phyloP scores from a whole-genome alignment of 108 stramenopile species.

The Cyclotella distinguenda region DNA sequence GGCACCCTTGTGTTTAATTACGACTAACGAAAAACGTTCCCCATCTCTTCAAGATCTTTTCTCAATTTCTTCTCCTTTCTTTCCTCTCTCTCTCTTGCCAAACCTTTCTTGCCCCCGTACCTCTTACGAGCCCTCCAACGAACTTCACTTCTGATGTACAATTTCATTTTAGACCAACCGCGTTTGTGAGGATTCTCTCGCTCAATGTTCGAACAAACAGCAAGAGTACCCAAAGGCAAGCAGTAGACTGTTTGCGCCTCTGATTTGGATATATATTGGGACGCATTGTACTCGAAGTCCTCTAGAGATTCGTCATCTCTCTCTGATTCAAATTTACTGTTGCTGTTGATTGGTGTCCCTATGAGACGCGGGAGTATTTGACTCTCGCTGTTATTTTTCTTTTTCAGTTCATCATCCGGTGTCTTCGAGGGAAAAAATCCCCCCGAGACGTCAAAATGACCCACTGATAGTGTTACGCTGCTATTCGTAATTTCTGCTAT shows the following conservation, averaged over 20 bases:
- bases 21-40: slow-evolving; percentile 56
- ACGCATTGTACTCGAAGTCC: slow-evolving; percentile 73
- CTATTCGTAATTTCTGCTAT: slow-evolving; percentile 10
- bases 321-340: slow-evolving; percentile 2
- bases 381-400: neutral
- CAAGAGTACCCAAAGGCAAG: slow-evolving; percentile 78
- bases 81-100: slow-evolving; percentile 61
- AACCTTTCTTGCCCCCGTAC: slow-evolving; percentile 71
- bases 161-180: slow-evolving; percentile 70
- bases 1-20: neutral
- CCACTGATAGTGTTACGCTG: neutral
- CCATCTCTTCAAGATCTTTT: slow-evolving; percentile 64
- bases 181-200: slow-evolving; percentile 69
- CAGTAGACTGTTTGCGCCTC: slow-evolving; percentile 76
- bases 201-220: slow-evolving; percentile 63
- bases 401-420: neutral
- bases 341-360: slow-evolving; percentile 5
- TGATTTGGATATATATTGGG: slow-evolving; percentile 63
- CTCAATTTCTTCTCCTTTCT: slow-evolving; percentile 58
- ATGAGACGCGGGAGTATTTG: neutral
- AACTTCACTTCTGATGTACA: slow-evolving; percentile 68
- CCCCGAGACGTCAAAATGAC: slow-evolving; percentile 5
- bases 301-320: slow-evolving; percentile 53
- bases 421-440: slow-evolving; percentile 18
- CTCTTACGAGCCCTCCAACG: slow-evolving; percentile 64